Conservation (phyloP, 2,329 filamentous ascomycete species). For the Epichloe festucae region DNA sequence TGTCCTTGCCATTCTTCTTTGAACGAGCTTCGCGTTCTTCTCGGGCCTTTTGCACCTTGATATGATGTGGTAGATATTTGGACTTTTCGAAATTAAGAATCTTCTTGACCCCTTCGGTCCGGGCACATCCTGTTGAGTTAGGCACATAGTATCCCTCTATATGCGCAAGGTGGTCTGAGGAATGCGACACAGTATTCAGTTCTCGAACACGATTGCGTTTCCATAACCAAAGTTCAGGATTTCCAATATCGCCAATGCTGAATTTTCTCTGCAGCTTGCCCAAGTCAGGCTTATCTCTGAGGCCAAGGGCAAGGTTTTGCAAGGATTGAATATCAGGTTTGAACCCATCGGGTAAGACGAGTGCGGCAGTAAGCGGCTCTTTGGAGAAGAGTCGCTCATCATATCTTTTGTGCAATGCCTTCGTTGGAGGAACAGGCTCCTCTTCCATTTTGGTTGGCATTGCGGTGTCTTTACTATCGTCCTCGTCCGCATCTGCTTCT, state of each 20-base stretch:
- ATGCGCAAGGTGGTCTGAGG: conserved; percentile 20
- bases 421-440: conserved; percentile 11
- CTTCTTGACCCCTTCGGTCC: conserved; percentile 88
- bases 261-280: conserved; percentile 36
- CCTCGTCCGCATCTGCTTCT: conserved; percentile 28
- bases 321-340: conserved; percentile 33
- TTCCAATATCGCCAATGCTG: conserved; percentile 28
- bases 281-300: conserved; percentile 35
- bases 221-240: conserved; percentile 45
- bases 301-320: conserved; percentile 28
- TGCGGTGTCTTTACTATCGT: conserved; percentile 28
- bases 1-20: conserved; percentile 54
- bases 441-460: conserved; percentile 18
- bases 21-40: conserved; percentile 76
- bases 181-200: conserved; percentile 31
- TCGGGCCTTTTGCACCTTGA: conserved; percentile 83
- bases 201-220: conserved; percentile 41
- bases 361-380: conserved; percentile 29
- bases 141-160: conserved; percentile 67
- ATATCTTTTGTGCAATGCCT: conserved; percentile 35
- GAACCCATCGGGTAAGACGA: conserved; percentile 32
- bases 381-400: conserved; percentile 37
- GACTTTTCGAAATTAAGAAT: conserved; percentile 96
- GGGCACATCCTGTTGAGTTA: conserved; percentile 71
- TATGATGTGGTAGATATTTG: conserved; percentile 93